Percentiles rank a stretch among this genome's conserved stretches.
Conservation (phyloP, 1,284 basidiomycete species). For the Cerioporus squamosus region DNA sequence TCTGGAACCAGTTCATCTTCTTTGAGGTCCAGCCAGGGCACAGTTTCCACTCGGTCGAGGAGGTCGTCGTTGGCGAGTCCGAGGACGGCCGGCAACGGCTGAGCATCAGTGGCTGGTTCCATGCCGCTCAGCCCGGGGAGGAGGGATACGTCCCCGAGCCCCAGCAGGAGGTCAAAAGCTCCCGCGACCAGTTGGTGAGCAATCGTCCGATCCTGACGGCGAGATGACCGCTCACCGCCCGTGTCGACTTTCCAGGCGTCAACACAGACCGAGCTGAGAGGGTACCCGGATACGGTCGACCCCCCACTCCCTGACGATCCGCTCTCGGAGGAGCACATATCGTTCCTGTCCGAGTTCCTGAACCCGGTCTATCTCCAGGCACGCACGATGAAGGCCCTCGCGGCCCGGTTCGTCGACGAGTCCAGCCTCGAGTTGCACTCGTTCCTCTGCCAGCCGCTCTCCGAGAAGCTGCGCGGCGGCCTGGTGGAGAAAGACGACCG, state of each 20-base stretch:
- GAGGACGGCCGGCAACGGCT: conserved; percentile 76
- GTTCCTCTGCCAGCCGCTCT: conserved; percentile 77
- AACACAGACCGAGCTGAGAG: conserved; percentile 61
- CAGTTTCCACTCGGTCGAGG: conserved; percentile 98
- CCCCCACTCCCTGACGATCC: conserved; percentile 52
- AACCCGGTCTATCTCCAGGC: conserved; percentile 91
- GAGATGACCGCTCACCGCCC: neutral
- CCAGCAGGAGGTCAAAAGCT: conserved; percentile 60
- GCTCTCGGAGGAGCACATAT: conserved; percentile 64
- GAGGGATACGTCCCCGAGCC: conserved; percentile 75
- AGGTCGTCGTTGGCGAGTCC: conserved; percentile 83
- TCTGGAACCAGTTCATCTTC: conserved; percentile 98
- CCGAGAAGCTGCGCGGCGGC: conserved; percentile 67
- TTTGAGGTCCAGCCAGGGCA: conserved; percentile 90
- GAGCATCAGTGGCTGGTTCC: conserved; percentile 98
- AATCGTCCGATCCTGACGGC: neutral
- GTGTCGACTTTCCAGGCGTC: conserved; percentile 47
- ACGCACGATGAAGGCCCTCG: conserved; percentile 82
- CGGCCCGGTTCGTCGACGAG: conserved; percentile 84
- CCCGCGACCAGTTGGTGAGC: conserved; percentile 81
- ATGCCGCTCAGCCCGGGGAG: conserved; percentile 90
- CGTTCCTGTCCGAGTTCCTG: conserved; percentile 82
- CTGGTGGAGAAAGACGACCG: conserved; percentile 67
- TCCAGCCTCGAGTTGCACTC: conserved; percentile 91
- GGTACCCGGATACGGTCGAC: conserved; percentile 53